Percentiles rank a stretch among this genome's conserved stretches.
Evolutionary conservation across 192 early-diverging fungal species (phyloP).

Genomic region (Helicostylum pulchrum): DNA sequence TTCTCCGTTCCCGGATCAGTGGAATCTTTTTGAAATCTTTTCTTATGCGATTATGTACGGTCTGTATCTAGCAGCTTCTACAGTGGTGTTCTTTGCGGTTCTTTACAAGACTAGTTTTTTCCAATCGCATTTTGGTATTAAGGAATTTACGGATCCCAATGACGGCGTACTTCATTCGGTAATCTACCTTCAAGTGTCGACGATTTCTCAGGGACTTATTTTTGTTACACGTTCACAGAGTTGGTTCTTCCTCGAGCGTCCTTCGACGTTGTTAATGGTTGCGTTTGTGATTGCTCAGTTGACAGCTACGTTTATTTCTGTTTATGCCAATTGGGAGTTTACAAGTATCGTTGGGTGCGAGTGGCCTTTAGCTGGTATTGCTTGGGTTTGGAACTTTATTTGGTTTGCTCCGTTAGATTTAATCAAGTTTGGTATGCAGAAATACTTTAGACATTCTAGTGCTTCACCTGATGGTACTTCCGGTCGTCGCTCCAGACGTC

Average conservation of each 20-base stretch:
- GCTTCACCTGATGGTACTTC: neutral
- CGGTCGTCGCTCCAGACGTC: constrained; percentile 12
- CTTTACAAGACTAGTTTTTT: constrained; percentile 62
- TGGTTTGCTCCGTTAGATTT: constrained; percentile 76
- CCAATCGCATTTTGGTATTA: constrained; percentile 39
- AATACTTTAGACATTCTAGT: constrained; percentile 34
- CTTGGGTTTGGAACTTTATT: constrained; percentile 77
- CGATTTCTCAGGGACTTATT: constrained; percentile 74
- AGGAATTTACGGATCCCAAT: constrained; percentile 48
- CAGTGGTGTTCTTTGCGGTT: constrained; percentile 68
- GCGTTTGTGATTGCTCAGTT: constrained; percentile 73
- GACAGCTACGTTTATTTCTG: constrained; percentile 75
- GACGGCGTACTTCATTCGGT: constrained; percentile 68
- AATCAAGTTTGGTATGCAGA: constrained; percentile 70
- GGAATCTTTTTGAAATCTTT: constrained; percentile 87
- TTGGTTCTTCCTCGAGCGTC: constrained; percentile 70
- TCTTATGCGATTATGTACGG: constrained; percentile 84
- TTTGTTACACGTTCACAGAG: constrained; percentile 72
- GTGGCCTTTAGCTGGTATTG: constrained; percentile 68
- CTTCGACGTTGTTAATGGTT: constrained; percentile 58
- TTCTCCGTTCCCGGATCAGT: constrained; percentile 80
- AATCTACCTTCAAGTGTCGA: constrained; percentile 80
- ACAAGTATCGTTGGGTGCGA: constrained; percentile 66
- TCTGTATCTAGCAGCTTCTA: constrained; percentile 78
- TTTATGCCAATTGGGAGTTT: constrained; percentile 81